Percentiles rank a stretch among this genome's conserved stretches.
Evolutionary conservation across 768 basidiomycete genomes (phyloP).

Genomic region (Calocybe cyanea): DNA sequence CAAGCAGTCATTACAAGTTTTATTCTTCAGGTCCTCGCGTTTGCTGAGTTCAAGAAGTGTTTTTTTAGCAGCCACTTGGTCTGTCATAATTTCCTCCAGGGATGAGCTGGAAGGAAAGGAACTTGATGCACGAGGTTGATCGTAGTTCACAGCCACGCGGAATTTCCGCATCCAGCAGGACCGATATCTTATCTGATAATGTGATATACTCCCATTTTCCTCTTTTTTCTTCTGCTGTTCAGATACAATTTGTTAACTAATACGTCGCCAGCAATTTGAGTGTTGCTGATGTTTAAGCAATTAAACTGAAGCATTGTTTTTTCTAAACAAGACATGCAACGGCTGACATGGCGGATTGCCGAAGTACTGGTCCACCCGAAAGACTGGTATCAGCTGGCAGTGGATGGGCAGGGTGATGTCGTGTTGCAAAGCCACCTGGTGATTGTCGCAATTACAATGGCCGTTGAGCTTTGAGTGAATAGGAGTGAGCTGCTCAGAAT

Average conservation of each 20-base stretch:
- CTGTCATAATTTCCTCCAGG: conserved; percentile 34
- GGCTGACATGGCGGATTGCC: conserved; percentile 7
- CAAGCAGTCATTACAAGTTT: conserved; percentile 74
- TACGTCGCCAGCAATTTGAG: too few species aligned
- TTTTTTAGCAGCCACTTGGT: conserved; percentile 67
- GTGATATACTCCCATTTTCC: not conserved
- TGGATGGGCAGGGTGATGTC: not conserved
- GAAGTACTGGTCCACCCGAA: conserved; percentile 23
- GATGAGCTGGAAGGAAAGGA: not conserved
- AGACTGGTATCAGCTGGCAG: conserved; percentile 17
- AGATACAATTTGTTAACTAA: too few species aligned
- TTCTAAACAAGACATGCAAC: too few species aligned
- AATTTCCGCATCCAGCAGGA: not conserved
- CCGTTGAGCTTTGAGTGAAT: not conserved
- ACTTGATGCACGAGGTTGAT: not conserved
- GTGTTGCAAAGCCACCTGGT: not conserved
- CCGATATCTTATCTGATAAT: conserved; percentile 10
- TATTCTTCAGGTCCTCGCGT: conserved; percentile 70
- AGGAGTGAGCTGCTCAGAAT: too few species aligned
- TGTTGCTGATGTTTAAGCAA: too few species aligned
- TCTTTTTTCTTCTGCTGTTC: too few species aligned
- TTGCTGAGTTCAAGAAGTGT: conserved; percentile 72
- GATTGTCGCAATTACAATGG: not conserved
- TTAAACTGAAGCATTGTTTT: not conserved
- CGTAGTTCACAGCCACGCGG: conserved; percentile 3